Percentiles rank a stretch among this genome's conserved stretches.
Conservation (phyloP, 176 grass and related monocot genomes). For the Zizania latifolia region DNA sequence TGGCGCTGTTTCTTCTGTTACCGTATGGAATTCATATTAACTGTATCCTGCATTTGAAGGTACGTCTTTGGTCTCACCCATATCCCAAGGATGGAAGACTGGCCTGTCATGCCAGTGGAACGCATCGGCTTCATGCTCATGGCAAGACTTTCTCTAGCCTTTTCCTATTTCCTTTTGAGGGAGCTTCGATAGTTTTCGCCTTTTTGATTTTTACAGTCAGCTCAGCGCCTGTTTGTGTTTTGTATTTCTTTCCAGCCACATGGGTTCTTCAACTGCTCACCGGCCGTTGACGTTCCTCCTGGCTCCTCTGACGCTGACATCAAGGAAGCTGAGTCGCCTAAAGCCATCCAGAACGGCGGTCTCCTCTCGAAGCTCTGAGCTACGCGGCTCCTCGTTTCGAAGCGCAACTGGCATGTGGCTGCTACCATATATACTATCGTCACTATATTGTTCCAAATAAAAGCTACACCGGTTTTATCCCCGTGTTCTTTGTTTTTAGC, state of each 20-base stretch:
- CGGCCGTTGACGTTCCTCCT: constrained; percentile 84
- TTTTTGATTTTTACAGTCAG: background rate
- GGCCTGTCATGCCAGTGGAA: constrained; percentile 99
- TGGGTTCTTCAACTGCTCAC: constrained; percentile 99
- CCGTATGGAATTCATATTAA: background rate
- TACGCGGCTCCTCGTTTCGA: background rate
- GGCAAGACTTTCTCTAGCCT: constrained; percentile 35
- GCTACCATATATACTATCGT: background rate
- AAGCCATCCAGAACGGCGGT: constrained; percentile 54
- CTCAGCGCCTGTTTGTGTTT: background rate
- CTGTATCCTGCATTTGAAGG: constrained; percentile 34
- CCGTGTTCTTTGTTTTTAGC: background rate
- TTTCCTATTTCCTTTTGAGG: background rate
- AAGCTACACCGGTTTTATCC: background rate
- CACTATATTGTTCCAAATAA: constrained; percentile 4
- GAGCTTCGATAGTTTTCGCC: background rate
- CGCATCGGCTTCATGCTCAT: constrained; percentile 97
- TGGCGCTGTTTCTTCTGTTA: background rate
- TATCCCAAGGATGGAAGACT: constrained; percentile 95
- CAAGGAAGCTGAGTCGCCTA: constrained; percentile 70
- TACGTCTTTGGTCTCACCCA: constrained; percentile 93
- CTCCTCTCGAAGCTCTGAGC: constrained; percentile 86
- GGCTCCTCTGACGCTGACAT: constrained; percentile 50
- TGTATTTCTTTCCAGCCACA: constrained; percentile 57
- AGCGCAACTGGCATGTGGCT: background rate